Conservation (phyloP, 306 rosid species). For the Vicia villosa region DNA sequence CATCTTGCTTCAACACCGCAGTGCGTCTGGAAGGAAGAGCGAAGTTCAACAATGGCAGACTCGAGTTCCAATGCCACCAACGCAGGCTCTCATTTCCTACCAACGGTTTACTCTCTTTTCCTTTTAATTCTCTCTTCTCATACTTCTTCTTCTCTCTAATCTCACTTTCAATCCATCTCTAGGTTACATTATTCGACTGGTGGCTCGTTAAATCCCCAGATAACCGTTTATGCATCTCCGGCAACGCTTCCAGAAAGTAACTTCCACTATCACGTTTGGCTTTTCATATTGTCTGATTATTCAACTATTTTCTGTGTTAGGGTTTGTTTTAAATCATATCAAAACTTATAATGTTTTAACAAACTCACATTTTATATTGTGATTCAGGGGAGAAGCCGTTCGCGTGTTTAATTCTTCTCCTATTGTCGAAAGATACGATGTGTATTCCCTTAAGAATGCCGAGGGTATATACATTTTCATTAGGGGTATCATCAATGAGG, state of each 20-base stretch:
- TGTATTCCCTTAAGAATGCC: constrained; percentile 60
- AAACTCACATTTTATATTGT: constrained; percentile 6
- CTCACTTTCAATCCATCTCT: background rate
- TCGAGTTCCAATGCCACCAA: too few species aligned
- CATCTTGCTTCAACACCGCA: too few species aligned
- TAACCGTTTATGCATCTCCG: background rate
- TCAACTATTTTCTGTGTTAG: too few species aligned
- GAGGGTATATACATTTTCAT: constrained; percentile 57
- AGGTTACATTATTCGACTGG: background rate
- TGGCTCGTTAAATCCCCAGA: background rate
- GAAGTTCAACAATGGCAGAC: too few species aligned
- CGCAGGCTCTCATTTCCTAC: background rate
- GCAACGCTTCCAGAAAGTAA: constrained; percentile 48
- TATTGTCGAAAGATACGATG: constrained; percentile 50
- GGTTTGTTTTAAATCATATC: too few species aligned
- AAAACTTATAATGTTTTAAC: too few species aligned
- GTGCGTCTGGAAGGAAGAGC: too few species aligned
- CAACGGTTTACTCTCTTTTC: background rate
- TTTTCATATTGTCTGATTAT: too few species aligned
- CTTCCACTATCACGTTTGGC: too few species aligned
- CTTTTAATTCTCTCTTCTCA: background rate
- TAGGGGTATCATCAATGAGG: constrained; percentile 56
- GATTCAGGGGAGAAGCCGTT: constrained; percentile 49
- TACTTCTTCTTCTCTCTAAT: background rate
- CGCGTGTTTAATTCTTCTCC: constrained; percentile 70